phyloP scores from a whole-genome alignment of 1,139 yeast species.

The Protomyces lactucae-debilis region DNA sequence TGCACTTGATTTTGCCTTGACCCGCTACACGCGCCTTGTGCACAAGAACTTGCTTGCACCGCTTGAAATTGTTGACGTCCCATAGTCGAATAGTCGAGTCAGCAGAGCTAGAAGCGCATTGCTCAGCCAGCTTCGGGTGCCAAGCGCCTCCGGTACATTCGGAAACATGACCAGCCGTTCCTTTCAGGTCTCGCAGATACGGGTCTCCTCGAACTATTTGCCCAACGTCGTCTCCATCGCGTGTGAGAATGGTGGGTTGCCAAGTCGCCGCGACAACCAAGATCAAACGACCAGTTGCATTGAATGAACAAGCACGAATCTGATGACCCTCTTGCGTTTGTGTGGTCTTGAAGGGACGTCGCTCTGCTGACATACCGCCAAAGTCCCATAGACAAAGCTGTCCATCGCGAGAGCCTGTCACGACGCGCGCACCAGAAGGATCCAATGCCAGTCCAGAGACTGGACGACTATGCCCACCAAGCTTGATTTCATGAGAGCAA shows the following conservation, averaged over 20 bases:
- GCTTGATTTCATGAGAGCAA: constrained; percentile 38
- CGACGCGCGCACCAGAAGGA: constrained; percentile 38
- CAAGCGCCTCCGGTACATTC: constrained; percentile 40
- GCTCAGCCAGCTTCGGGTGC: constrained; percentile 35
- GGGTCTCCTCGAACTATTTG: constrained; percentile 41
- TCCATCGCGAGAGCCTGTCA: constrained; percentile 38
- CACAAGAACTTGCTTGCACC: constrained; percentile 38
- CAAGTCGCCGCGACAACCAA: constrained; percentile 37
- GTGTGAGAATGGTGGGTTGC: constrained; percentile 34
- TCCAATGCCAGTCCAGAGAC: constrained; percentile 38
- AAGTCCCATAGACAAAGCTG: constrained; percentile 40
- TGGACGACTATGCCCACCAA: constrained; percentile 36
- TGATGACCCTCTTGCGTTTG: constrained; percentile 39
- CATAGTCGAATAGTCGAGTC: constrained; percentile 43
- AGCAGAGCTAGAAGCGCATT: constrained; percentile 38
- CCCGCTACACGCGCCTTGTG: constrained; percentile 33
- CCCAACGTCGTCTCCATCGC: constrained; percentile 33
- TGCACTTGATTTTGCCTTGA: constrained; percentile 34
- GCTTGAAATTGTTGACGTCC: constrained; percentile 36
- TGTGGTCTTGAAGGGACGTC: constrained; percentile 36
- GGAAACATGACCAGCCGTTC: constrained; percentile 42
- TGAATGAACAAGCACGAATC: constrained; percentile 35
- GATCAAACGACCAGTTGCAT: constrained; percentile 35
- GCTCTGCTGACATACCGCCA: constrained; percentile 38
- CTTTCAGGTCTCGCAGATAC: constrained; percentile 41